Percentiles rank a stretch among this genome's conserved stretches.
Conservation (phyloP, 768 basidiomycete species). For the Peribolospora kevripleyi region DNA sequence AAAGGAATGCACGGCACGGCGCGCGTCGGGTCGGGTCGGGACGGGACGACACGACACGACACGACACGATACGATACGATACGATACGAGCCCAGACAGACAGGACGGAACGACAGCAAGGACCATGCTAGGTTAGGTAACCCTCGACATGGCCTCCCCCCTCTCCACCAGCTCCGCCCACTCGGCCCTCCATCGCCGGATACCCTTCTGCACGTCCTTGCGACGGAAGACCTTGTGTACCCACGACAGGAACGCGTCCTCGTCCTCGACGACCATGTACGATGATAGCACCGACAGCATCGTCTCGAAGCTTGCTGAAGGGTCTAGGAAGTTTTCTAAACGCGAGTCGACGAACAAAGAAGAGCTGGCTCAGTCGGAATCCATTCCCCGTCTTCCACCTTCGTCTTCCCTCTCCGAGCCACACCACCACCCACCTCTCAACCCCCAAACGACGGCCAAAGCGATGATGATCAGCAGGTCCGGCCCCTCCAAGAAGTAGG, state of each 20-base stretch:
- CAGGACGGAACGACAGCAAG: too few species aligned
- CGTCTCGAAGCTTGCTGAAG: slow-evolving; percentile 63
- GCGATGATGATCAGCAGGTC: slow-evolving; percentile 70
- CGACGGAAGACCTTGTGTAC: slow-evolving; percentile 36
- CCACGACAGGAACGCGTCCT: slow-evolving; percentile 60
- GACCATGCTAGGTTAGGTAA: slow-evolving; percentile 1
- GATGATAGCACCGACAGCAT: slow-evolving; percentile 74
- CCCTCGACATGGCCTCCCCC: slow-evolving; percentile 8
- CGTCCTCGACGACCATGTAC: slow-evolving; percentile 81
- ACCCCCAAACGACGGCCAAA: slow-evolving; percentile 72
- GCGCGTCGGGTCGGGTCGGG: too few species aligned
- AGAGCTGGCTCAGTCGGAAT: too few species aligned
- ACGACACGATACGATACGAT: too few species aligned
- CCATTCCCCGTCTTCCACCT: too few species aligned
- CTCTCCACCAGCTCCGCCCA: slow-evolving; percentile 34
- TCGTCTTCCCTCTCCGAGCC: too few species aligned
- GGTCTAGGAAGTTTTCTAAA: slow-evolving; percentile 58
- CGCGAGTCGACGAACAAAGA: too few species aligned
- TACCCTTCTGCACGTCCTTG: slow-evolving; percentile 43
- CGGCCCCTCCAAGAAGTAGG: slow-evolving; percentile 64
- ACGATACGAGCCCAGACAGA: too few species aligned
- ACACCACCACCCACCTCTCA: slow-evolving; percentile 36
- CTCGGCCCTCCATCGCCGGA: slow-evolving; percentile 50
- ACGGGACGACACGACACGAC: too few species aligned
- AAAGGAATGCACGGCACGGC: too few species aligned